phyloP scores from a whole-genome alignment of 2,329 filamentous ascomycete genomes.

The Fusarium tanahbumbuense region DNA sequence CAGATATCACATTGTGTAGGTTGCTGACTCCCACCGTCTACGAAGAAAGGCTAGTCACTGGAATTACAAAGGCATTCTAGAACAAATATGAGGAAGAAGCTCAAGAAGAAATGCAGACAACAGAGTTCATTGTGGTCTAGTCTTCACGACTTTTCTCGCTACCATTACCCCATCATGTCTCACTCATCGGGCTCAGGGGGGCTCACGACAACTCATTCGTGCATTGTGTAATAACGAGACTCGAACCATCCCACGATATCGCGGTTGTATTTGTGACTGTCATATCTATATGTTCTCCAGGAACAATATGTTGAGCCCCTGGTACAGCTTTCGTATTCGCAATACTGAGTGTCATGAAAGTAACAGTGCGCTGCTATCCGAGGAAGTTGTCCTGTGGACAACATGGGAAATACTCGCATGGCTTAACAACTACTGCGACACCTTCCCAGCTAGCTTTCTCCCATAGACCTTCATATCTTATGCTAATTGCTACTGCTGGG shows the following conservation, averaged over 20 bases:
- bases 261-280: neutral
- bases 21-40: neutral
- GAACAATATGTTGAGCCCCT: neutral
- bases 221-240: neutral
- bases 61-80: no score
- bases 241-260: neutral
- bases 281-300: neutral
- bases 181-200: neutral
- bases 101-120: neutral
- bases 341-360: no score
- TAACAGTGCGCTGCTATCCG: neutral
- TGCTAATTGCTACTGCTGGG: neutral
- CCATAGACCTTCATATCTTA: neutral
- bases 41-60: no score
- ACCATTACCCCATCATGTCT: neutral
- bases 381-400: neutral
- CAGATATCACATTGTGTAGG: neutral
- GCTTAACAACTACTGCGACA: neutral
- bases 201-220: neutral
- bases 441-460: no score
- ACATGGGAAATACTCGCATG: neutral
- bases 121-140: neutral
- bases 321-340: neutral
- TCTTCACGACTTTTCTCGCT: neutral
- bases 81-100: neutral